Evolutionary conservation across 106 monocot genomes (phyloP).

Genomic region (Posidonia australis): DNA sequence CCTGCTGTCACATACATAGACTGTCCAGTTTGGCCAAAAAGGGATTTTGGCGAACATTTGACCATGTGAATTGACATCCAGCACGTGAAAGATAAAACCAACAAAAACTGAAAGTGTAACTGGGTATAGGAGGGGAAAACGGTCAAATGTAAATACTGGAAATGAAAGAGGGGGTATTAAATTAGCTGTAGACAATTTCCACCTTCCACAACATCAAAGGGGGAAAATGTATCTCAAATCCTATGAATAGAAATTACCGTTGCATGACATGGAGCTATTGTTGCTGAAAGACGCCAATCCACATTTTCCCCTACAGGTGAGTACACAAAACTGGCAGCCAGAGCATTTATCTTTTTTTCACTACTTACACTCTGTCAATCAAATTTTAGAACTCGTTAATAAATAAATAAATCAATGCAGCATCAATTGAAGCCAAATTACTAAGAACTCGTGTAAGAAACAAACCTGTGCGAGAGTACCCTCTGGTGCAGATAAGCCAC

Average conservation of each 20-base stretch:
- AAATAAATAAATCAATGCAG: neutral
- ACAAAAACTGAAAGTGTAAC: too few species aligned
- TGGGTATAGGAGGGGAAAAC: too few species aligned
- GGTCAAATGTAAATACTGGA: too few species aligned
- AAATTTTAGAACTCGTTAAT: neutral
- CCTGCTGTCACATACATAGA: too few species aligned
- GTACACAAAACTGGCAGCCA: slow-evolving; percentile 77
- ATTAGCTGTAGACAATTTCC: too few species aligned
- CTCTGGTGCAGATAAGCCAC: slow-evolving; percentile 91
- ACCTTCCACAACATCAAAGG: too few species aligned
- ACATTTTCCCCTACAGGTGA: slow-evolving; percentile 61
- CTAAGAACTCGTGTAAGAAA: slow-evolving; percentile 6
- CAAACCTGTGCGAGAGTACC: slow-evolving; percentile 76
- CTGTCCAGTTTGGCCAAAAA: too few species aligned
- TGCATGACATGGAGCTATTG: slow-evolving; percentile 95
- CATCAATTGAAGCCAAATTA: slow-evolving; percentile 1
- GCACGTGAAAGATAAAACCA: too few species aligned
- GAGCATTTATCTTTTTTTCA: slow-evolving; percentile 73
- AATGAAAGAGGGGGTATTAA: too few species aligned
- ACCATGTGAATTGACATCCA: too few species aligned
- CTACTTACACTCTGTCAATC: slow-evolving; percentile 67
- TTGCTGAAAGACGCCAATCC: slow-evolving; percentile 84
- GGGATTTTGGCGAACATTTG: too few species aligned
- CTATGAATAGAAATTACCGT: slow-evolving; percentile 39
- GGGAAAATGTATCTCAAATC: too few species aligned